Evolutionary conservation across 306 rosid species (phyloP).

Genomic region (Lathyrus oleraceus): DNA sequence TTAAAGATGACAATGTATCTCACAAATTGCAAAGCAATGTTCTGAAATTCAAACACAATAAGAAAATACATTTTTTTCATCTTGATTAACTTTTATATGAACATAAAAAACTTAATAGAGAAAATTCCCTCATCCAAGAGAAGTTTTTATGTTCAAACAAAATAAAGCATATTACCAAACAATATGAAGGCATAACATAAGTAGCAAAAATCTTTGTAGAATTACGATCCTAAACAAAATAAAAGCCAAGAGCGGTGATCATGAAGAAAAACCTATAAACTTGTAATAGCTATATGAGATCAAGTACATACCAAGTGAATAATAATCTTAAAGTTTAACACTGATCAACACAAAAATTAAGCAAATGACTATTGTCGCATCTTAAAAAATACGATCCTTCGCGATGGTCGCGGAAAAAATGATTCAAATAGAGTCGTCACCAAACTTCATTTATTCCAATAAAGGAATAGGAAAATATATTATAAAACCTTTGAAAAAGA

Average conservation of each 20-base stretch:
- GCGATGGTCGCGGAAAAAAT: too few species aligned
- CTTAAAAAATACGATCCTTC: too few species aligned
- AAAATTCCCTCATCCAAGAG: slow-evolving; percentile 11
- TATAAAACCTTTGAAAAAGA: too few species aligned
- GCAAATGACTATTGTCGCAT: too few species aligned
- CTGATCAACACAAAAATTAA: slow-evolving; percentile 32
- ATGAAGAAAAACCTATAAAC: slow-evolving; percentile 28
- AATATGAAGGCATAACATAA: not conserved
- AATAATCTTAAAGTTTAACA: slow-evolving; percentile 25
- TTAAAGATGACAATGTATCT: not conserved
- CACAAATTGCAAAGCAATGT: slow-evolving; percentile 26
- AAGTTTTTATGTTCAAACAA: not conserved
- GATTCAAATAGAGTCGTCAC: too few species aligned
- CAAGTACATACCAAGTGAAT: slow-evolving; percentile 48
- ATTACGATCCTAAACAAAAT: slow-evolving; percentile 27
- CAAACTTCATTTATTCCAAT: too few species aligned
- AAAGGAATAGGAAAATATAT: too few species aligned
- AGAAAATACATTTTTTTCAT: not conserved
- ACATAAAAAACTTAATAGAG: not conserved
- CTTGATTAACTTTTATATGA: not conserved
- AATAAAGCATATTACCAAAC: not conserved
- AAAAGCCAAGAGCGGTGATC: slow-evolving; percentile 36
- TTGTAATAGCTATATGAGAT: slow-evolving; percentile 28
- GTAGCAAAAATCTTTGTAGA: not conserved
- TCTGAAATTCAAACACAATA: slow-evolving; percentile 21